phyloP scores from a whole-genome alignment of 2,329 filamentous ascomycete genomes.

The Paecilomyces sp. region DNA sequence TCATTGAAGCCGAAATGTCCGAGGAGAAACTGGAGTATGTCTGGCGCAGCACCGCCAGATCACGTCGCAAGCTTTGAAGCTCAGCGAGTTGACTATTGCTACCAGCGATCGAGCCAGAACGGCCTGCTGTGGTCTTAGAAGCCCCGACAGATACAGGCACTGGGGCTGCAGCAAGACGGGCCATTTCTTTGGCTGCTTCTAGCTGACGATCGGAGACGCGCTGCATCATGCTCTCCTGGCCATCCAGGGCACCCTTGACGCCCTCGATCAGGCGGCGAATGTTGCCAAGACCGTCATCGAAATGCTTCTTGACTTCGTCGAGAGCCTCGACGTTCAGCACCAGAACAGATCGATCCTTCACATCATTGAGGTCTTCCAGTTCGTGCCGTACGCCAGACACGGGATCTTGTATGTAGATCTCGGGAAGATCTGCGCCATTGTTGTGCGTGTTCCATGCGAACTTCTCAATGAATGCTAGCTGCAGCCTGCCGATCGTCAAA shows the following conservation, averaged over 20 bases:
- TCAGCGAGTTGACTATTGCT: constrained; percentile 63
- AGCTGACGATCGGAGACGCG: constrained; percentile 85
- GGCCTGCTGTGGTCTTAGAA: constrained; percentile 16
- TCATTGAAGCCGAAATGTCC: constrained; percentile 84
- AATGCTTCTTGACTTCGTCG: constrained; percentile 93
- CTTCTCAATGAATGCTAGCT: constrained; percentile 96
- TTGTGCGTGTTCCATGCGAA: constrained; percentile 98
- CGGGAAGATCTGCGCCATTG: constrained; percentile 84
- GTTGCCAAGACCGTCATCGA: constrained; percentile 81
- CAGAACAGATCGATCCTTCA: constrained; percentile 92
- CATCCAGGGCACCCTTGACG: constrained; percentile 74
- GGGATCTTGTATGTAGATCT: constrained; percentile 96
- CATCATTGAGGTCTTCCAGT: constrained; percentile 82
- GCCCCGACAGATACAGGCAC: constrained; percentile 24
- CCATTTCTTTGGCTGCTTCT: constrained; percentile 81
- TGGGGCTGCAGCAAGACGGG: constrained; percentile 50
- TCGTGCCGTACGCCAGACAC: constrained; percentile 95
- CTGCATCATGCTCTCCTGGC: constrained; percentile 74
- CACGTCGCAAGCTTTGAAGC: constrained; percentile 73
- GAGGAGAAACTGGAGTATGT: constrained; percentile 88
- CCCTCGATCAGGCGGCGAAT: constrained; percentile 78
- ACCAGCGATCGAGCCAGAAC: constrained; percentile 21
- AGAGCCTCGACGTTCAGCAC: constrained; percentile 88
- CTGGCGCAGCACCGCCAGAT: constrained; percentile 85
- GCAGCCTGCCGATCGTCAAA: constrained; percentile 77